Evolutionary conservation across 192 early-diverging fungal species (phyloP).

Genomic region (Podila clonocystis): DNA sequence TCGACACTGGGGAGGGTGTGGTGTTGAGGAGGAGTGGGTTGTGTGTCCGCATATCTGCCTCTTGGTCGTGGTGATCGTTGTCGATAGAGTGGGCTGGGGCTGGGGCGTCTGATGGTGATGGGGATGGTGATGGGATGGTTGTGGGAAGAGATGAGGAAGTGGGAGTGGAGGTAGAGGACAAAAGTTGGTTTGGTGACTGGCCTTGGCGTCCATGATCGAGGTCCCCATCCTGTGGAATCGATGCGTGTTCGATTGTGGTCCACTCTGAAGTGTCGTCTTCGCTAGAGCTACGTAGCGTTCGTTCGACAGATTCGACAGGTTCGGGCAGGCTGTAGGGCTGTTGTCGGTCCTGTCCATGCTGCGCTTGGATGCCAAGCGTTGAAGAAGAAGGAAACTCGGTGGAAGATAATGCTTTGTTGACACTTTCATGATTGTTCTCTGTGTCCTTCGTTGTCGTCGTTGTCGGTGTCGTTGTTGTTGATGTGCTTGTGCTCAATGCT

Average conservation of each 20-base stretch:
- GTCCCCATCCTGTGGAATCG: no score
- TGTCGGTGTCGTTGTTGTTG: not conserved
- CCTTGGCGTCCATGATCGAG: no score
- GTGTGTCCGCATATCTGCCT: not conserved
- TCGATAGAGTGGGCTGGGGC: not conserved
- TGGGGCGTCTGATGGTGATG: not conserved
- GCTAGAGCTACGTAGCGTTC: no score
- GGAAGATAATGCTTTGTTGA: no score
- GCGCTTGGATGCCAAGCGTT: no score
- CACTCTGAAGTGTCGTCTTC: no score
- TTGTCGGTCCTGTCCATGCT: no score
- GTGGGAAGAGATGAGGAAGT: not conserved
- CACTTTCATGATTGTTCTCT: not conserved
- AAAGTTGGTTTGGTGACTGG: no score
- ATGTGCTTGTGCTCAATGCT: not conserved
- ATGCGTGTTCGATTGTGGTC: no score
- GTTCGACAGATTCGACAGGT: no score
- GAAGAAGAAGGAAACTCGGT: no score
- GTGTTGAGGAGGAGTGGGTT: constrained; percentile 3
- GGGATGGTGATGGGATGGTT: not conserved
- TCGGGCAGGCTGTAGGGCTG: no score
- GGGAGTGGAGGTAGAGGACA: not conserved
- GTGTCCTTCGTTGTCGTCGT: not conserved
- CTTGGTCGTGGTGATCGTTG: not conserved
- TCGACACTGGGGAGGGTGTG: constrained; percentile 18